Conservation (phyloP, 75 land plant species). For the Azolla pinnata region DNA sequence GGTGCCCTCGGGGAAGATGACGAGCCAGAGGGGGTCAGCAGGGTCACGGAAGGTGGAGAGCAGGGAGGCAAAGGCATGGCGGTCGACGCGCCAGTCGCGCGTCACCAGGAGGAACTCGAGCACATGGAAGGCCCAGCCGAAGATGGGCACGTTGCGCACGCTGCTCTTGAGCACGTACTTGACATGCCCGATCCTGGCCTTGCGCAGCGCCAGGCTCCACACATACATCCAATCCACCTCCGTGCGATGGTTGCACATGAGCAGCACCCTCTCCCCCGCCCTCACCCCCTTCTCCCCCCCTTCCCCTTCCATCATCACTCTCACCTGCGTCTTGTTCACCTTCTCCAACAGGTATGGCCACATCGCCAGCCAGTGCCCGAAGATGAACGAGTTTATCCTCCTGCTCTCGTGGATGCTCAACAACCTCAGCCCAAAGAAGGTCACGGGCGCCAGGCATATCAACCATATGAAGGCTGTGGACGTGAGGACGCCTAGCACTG, state of each 20-base stretch:
- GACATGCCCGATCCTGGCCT: slow-evolving; percentile 55
- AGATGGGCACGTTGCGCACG: slow-evolving; percentile 74
- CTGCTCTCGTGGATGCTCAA: slow-evolving; percentile 68
- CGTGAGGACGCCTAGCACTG: slow-evolving; percentile 7
- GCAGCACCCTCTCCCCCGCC: slow-evolving; percentile 56
- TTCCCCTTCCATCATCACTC: too few species aligned
- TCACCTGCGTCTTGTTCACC: slow-evolving; percentile 74
- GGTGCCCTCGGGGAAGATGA: slow-evolving; percentile 92
- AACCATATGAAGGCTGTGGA: slow-evolving; percentile 57
- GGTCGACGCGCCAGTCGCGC: slow-evolving; percentile 79
- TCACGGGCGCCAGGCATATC: slow-evolving; percentile 41
- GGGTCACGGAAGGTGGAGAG: slow-evolving; percentile 57
- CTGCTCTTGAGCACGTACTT: slow-evolving; percentile 90
- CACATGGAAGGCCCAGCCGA: slow-evolving; percentile 93
- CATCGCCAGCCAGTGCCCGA: slow-evolving; percentile 79
- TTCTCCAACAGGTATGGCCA: slow-evolving; percentile 95
- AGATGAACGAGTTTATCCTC: slow-evolving; percentile 41
- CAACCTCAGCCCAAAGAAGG: slow-evolving; percentile 38
- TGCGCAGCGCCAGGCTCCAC: slow-evolving; percentile 89
- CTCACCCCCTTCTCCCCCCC: slow-evolving; percentile 69
- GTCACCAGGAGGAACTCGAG: slow-evolving; percentile 82
- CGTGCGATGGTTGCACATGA: slow-evolving; percentile 84
- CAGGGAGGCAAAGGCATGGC: slow-evolving; percentile 41
- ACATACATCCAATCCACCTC: slow-evolving; percentile 99
- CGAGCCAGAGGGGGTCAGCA: slow-evolving; percentile 74